Evolutionary conservation across 2,329 filamentous ascomycete genomes (phyloP), one percentile per base, ranked within the genome.

Genomic region (Cladophialophora chaetospira): DNA sequence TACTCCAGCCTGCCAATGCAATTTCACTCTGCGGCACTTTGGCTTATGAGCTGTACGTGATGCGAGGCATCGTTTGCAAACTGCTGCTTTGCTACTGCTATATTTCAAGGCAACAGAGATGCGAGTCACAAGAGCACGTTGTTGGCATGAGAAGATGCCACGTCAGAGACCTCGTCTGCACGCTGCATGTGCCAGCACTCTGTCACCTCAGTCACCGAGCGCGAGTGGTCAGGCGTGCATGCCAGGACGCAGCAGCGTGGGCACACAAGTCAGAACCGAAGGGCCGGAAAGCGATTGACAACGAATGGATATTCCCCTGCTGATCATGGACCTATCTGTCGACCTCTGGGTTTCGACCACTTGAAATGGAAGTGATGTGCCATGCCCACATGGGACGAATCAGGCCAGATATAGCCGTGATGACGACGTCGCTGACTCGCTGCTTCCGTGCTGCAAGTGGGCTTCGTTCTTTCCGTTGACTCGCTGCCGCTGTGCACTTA

Each of bases 301-400:
- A 44, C 57, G 57, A 60, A 60, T 60, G 48, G 44, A 38, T 17
- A 35, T 43, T 19, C 53, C 53, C 57, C 57, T 60, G 57, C 23
- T 53, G 57, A 60, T 60, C 57, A 42, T 43, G 10, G 45, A 33
- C 48, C 40, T 36, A 51, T 51, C 31, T 17, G 46, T 28, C 15
- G 46, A 13, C 33, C 23, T 4, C n/a, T 26, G 23, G 31, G 5
- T n/a, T n/a, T 28, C 5, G 21, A 9, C 9, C 36, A 15, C 17
- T 5, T 40, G 5, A 21, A 21, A 40, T 19, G 36, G 36, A 40
- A 21, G 15, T 19, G 13, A 11, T 40, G 17, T 19, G 36, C 8
- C 15, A 40, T 19, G 17, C 5, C 36, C 36, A 10, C 36, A 19
- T 9, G 21, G 36, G 11, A 10, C 36, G 15, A 40, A 40, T 40